A percentile compares a stretch with the other conserved stretches of the same genome.
Evolutionary conservation across 2,329 filamentous ascomycete species (phyloP).

Genomic region (Phyllosticta citriasiana): DNA sequence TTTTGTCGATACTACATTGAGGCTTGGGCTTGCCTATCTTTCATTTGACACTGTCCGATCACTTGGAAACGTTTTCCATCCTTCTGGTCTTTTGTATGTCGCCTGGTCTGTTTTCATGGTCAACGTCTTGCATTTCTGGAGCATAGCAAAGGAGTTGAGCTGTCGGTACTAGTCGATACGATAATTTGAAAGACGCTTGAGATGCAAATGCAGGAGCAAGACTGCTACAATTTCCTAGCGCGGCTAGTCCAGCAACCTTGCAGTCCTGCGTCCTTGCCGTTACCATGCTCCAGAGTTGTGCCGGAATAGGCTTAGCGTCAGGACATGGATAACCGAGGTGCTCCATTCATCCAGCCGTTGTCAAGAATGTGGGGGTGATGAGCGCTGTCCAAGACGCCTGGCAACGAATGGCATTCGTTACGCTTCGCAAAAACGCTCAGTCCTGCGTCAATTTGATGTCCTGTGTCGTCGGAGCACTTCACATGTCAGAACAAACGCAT

Average conservation of each 20-base stretch:
- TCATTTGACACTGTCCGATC: not conserved
- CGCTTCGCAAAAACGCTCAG: not conserved
- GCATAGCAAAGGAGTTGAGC: constrained; percentile 2
- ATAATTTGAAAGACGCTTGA: not conserved
- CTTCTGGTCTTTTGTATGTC: not conserved
- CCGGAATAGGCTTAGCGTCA: constrained; percentile 6
- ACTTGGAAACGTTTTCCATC: not conserved
- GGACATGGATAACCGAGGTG: constrained; percentile 8
- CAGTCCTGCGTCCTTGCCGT: not conserved
- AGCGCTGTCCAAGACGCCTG: not conserved
- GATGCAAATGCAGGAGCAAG: not conserved
- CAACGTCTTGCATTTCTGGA: constrained; percentile 4
- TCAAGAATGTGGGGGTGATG: not conserved
- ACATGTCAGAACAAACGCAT: not conserved
- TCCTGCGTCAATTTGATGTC: not conserved
- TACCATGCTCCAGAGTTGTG: not conserved
- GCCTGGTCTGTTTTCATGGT: not conserved
- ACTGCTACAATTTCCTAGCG: not conserved
- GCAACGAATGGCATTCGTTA: not conserved
- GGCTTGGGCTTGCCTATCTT: not conserved
- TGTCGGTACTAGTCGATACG: not conserved
- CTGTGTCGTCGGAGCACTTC: not conserved
- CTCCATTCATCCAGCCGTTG: constrained; percentile 4
- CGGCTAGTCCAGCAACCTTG: not conserved
- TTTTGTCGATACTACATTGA: constrained; percentile 17